Conservation (phyloP, 768 basidiomycete species). For the Lactifluus echinatus region DNA sequence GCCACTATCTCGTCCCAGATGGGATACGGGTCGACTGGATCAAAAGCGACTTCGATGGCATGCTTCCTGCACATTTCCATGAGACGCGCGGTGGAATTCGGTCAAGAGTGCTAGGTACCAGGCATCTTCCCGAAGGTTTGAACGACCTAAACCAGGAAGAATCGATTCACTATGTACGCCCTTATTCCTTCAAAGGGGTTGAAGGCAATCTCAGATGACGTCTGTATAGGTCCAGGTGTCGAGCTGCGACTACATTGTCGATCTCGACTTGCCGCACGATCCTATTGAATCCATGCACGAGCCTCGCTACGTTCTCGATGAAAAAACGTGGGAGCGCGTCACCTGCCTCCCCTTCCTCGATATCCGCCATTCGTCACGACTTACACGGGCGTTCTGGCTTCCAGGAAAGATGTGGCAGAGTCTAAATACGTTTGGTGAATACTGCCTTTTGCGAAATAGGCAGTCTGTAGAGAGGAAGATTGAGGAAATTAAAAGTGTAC, state of each 20-base stretch:
- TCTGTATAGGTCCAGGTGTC: slow-evolving; percentile 50
- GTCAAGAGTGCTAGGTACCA: slow-evolving; percentile 59
- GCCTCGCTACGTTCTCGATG: slow-evolving; percentile 69
- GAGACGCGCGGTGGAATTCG: slow-evolving; percentile 30
- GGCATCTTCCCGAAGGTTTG: slow-evolving; percentile 50
- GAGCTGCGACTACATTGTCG: slow-evolving; percentile 84
- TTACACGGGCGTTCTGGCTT: slow-evolving; percentile 74
- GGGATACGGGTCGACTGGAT: slow-evolving; percentile 80
- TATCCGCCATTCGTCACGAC: slow-evolving; percentile 54
- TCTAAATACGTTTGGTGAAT: slow-evolving; percentile 78
- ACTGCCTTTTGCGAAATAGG: slow-evolving; percentile 74
- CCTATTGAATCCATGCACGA: slow-evolving; percentile 49
- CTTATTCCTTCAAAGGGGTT: slow-evolving; percentile 12
- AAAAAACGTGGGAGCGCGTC: slow-evolving; percentile 71
- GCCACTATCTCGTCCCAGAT: slow-evolving; percentile 80
- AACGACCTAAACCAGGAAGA: slow-evolving; percentile 89
- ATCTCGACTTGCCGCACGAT: slow-evolving; percentile 77
- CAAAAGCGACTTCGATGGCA: slow-evolving; percentile 85
- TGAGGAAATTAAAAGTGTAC: not conserved
- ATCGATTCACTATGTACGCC: slow-evolving; percentile 63
- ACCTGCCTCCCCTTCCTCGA: slow-evolving; percentile 81
- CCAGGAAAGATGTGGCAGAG: slow-evolving; percentile 63
- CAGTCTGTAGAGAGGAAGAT: slow-evolving; percentile 28
- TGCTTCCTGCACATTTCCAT: slow-evolving; percentile 78
- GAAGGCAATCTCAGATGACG: not conserved